phyloP scores from a whole-genome alignment of 1,284 basidiomycete species.

The Sporisorium reilianum region DNA sequence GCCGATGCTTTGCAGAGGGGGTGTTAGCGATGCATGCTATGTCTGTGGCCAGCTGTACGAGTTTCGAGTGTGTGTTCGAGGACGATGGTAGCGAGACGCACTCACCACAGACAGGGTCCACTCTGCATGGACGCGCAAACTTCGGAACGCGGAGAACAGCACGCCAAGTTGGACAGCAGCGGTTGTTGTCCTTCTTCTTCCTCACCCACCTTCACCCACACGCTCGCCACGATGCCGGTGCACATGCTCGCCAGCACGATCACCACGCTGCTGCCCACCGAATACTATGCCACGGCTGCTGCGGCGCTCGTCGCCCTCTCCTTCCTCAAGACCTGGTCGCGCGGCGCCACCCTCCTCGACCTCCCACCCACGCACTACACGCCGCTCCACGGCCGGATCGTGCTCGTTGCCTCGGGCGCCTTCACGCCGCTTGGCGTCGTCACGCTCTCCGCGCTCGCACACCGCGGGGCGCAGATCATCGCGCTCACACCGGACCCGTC shows the following conservation, averaged over 20 bases:
- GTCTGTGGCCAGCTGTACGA: no score
- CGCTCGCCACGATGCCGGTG: constrained; percentile 48
- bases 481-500: constrained; percentile 46
- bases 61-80: no score
- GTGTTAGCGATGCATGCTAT: neutral
- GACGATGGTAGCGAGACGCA: neutral
- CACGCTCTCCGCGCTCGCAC: constrained; percentile 50
- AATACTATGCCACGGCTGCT: constrained; percentile 51
- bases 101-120: no score
- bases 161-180: constrained; percentile 14
- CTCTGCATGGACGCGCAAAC: no score
- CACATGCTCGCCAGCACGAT: constrained; percentile 44
- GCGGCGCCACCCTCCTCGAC: constrained; percentile 48
- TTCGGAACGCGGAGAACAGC: constrained; percentile 11
- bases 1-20: neutral
- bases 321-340: constrained; percentile 55
- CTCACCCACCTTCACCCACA: neutral
- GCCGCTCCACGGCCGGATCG: constrained; percentile 37
- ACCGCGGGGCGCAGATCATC: constrained; percentile 61
- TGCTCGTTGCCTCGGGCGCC: constrained; percentile 55
- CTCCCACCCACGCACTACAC: constrained; percentile 8
- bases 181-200: neutral
- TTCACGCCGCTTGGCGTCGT: constrained; percentile 61
- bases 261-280: constrained; percentile 32
- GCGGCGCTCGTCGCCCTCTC: constrained; percentile 29